Percentiles rank a stretch among this genome's conserved stretches.
These are phyloP conservation scores for Leishmania arabica DNA, from an alignment of 208 protist species.

Conservation along the genomic window DNA sequence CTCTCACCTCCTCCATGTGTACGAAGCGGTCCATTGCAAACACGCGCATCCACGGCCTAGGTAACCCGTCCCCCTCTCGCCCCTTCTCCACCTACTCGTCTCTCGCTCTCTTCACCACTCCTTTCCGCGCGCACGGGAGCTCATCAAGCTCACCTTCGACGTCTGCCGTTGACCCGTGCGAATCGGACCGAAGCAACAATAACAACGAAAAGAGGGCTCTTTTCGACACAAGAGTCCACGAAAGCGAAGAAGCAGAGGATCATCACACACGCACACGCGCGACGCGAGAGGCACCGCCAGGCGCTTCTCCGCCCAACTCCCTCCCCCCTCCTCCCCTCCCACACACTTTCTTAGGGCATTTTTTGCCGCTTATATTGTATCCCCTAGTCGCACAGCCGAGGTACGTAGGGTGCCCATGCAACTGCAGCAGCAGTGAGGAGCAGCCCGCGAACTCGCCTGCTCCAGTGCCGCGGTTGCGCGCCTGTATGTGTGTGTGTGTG, in stretches of 20 bases:
- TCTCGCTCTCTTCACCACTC: background rate
- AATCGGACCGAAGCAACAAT: background rate
- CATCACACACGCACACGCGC: background rate
- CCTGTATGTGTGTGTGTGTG: background rate
- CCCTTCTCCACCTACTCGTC: background rate
- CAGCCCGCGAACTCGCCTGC: background rate
- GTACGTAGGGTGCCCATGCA: background rate
- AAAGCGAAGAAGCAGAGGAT: background rate
- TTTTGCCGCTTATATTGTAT: background rate
- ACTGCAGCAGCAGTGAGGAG: background rate
- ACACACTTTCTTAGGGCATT: background rate
- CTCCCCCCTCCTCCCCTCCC: background rate
- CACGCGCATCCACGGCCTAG: too few species aligned
- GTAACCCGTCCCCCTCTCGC: background rate
- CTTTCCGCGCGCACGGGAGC: background rate
- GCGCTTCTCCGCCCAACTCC: background rate
- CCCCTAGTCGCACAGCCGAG: background rate
- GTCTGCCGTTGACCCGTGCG: background rate
- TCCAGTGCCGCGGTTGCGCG: background rate
- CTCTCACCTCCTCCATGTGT: background rate
- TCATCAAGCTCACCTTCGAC: background rate
- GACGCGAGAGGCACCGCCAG: background rate
- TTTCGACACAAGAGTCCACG: too few species aligned
- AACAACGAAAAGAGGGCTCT: too few species aligned
- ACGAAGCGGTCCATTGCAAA: background rate